Evolutionary conservation across 2,329 filamentous ascomycete genomes (phyloP).

Genomic region (Anthostomella pinea): DNA sequence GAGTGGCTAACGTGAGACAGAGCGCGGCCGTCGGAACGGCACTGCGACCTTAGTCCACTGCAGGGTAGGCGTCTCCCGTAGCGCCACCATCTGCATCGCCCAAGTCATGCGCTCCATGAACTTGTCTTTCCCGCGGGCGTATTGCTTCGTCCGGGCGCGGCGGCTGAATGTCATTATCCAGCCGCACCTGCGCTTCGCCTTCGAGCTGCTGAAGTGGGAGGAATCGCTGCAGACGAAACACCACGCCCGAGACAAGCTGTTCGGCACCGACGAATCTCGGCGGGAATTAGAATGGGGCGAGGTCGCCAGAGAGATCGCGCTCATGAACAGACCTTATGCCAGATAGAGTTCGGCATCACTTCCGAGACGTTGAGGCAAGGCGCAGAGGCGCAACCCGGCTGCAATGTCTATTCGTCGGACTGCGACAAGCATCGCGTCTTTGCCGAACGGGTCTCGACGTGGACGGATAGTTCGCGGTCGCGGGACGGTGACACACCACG

Average conservation of each 20-base stretch:
- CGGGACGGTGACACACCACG: too few relatives aligned
- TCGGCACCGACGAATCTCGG: slow-evolving; percentile 42
- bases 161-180: slow-evolving; percentile 97
- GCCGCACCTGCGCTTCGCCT: slow-evolving; percentile 89
- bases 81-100: slow-evolving; percentile 97
- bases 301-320: slow-evolving; percentile 82
- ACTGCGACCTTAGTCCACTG: slow-evolving; percentile 93
- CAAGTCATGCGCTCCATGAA: slow-evolving; percentile 85
- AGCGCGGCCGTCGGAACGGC: slow-evolving; percentile 71
- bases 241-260: slow-evolving; percentile 41
- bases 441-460: too few relatives aligned
- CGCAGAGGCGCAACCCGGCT: too few relatives aligned
- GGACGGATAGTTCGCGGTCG: too few relatives aligned
- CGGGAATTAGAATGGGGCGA: slow-evolving; percentile 90
- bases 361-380: too few relatives aligned
- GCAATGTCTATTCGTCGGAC: too few relatives aligned
- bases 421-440: too few relatives aligned
- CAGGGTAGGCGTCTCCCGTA: slow-evolving; percentile 90
- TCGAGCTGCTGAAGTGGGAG: slow-evolving; percentile 96
- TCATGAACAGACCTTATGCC: slow-evolving; percentile 94
- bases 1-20: slow-evolving; percentile 43
- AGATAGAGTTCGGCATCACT: too few relatives aligned
- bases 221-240: slow-evolving; percentile 62
- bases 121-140: slow-evolving; percentile 85
- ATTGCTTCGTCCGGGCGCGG: slow-evolving; percentile 92